Percentiles rank a stretch among this genome's conserved stretches.
phyloP scores from a whole-genome alignment of 306 rosid species.

The Rosa multiflora region DNA sequence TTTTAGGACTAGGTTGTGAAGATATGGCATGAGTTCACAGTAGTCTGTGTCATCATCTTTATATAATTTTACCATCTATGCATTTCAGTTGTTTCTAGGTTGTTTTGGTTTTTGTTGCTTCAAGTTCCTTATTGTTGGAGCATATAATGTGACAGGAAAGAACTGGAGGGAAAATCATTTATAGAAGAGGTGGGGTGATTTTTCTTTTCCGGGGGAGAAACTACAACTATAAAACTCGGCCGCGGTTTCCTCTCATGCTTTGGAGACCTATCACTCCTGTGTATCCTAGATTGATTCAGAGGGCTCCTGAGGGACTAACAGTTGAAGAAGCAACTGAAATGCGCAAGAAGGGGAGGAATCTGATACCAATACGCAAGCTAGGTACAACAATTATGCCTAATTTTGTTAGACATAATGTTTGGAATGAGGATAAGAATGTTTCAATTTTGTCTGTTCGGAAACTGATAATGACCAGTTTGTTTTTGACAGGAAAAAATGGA shows the following conservation, averaged over 20 bases:
- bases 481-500: slow-evolving; percentile 79
- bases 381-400: slow-evolving; percentile 40
- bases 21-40: not conserved
- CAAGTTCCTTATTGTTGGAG: slow-evolving; percentile 11
- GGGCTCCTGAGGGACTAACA: slow-evolving; percentile 72
- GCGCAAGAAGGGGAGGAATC: slow-evolving; percentile 73
- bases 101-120: slow-evolving; percentile 10
- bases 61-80: not conserved
- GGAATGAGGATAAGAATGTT: not conserved
- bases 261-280: slow-evolving; percentile 94
- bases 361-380: slow-evolving; percentile 78
- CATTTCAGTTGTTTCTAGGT: slow-evolving; percentile 10
- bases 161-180: slow-evolving; percentile 79
- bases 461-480: slow-evolving; percentile 12
- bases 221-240: slow-evolving; percentile 79
- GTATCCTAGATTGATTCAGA: slow-evolving; percentile 68
- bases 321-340: slow-evolving; percentile 62
- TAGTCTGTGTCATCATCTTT: not conserved
- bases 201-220: slow-evolving; percentile 92
- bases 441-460: slow-evolving; percentile 11
- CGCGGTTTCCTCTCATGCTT: slow-evolving; percentile 88
- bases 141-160: slow-evolving; percentile 59
- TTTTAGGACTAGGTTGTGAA: no score
- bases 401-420: slow-evolving; percentile 13
- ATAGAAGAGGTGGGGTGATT: slow-evolving; percentile 63